A percentile compares a stretch with the other conserved stretches of the same genome.
These are phyloP conservation scores for Sphaerostilbella broomeana DNA, from an alignment of 2,329 filamentous ascomycete species.

Conservation along the genomic window DNA sequence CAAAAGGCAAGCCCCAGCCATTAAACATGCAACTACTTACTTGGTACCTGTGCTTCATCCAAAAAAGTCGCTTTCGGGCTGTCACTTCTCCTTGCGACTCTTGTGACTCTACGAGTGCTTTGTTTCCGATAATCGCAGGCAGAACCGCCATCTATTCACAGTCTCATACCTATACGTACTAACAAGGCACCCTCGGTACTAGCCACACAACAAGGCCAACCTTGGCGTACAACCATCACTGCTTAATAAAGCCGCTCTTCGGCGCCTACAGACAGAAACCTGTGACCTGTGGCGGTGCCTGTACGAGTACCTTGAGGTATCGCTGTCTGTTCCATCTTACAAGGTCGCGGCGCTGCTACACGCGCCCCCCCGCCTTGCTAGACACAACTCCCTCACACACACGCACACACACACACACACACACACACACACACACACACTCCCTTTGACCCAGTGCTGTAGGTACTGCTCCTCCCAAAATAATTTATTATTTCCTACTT, in stretches of 20 bases:
- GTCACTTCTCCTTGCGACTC: no score
- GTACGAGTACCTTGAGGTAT: no score
- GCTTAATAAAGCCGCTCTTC: no score
- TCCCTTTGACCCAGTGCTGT: constrained; percentile 14
- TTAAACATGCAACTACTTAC: no score
- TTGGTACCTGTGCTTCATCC: no score
- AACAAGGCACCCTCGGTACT: constrained; percentile 1
- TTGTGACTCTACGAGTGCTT: no score
- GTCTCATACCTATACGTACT: constrained; percentile 18
- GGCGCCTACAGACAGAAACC: no score
- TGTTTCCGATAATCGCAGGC: constrained; percentile 30
- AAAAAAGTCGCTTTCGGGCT: no score
- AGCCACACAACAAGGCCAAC: no score
- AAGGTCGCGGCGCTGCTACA: constrained; percentile 4
- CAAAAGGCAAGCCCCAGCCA: neutral
- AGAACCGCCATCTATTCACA: constrained; percentile 24
- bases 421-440: constrained; percentile 15
- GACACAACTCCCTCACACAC: constrained; percentile 20
- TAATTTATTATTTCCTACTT: constrained; percentile 14
- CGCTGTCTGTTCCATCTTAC: no score
- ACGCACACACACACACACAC: constrained; percentile 19
- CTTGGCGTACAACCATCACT: no score
- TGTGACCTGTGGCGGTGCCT: no score
- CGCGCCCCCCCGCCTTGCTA: constrained; percentile 12
- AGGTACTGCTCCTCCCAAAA: constrained; percentile 17